These are phyloP conservation scores for Penicillium sp. DNA, from an alignment of 2,329 filamentous ascomycete species.

Conservation along the genomic window DNA sequence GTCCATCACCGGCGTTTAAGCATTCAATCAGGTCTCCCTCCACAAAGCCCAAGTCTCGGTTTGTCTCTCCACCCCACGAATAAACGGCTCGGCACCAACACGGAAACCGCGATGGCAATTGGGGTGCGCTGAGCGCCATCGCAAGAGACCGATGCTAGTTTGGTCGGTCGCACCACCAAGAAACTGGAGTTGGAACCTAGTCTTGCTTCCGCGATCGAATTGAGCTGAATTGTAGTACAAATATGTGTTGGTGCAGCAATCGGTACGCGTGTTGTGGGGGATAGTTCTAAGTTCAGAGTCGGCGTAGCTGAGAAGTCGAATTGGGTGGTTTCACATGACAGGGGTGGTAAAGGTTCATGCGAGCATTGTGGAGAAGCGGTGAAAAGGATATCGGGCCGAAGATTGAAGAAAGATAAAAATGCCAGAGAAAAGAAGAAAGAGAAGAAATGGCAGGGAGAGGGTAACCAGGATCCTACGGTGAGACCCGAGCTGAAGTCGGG, in stretches of 20 bases:
- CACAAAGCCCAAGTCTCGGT: conserved; percentile 91
- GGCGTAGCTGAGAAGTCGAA: neutral
- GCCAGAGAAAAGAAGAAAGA: conserved; percentile 5
- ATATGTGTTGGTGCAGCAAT: neutral
- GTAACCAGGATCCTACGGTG: conserved; percentile 26
- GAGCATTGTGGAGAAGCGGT: conserved; percentile 10
- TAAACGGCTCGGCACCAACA: conserved; percentile 90
- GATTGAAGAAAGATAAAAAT: conserved; percentile 3
- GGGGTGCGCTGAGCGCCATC: conserved; percentile 46
- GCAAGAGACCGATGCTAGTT: conserved; percentile 8
- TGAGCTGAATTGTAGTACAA: neutral
- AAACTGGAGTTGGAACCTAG: neutral
- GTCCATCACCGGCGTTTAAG: conserved; percentile 92
- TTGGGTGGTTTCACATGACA: conserved; percentile 1
- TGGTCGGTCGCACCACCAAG: conserved; percentile 2
- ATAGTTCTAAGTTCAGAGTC: neutral
- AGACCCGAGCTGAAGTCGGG: conserved; percentile 31
- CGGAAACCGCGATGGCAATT: conserved; percentile 71
- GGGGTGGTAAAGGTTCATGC: conserved; percentile 10
- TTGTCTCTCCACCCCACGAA: conserved; percentile 92
- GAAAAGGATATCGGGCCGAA: conserved; percentile 1
- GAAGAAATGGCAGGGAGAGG: conserved; percentile 10
- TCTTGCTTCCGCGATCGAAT: neutral
- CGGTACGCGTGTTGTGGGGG: neutral
- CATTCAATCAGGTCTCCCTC: conserved; percentile 98